These are phyloP conservation scores for Emergomyces africanus DNA, from an alignment of 2,329 filamentous ascomycete genomes.

Conservation along the genomic window DNA sequence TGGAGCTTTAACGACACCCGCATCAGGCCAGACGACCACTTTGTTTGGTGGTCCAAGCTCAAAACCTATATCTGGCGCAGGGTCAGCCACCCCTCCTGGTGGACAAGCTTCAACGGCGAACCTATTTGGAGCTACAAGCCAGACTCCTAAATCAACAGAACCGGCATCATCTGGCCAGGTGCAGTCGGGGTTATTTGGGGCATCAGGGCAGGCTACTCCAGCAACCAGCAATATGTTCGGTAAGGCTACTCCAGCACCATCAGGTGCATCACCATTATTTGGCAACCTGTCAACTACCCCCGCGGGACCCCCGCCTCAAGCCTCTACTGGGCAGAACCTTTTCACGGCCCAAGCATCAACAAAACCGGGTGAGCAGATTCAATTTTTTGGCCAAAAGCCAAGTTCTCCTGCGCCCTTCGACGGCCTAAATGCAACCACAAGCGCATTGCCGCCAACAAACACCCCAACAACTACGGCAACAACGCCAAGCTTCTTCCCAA, in stretches of 20 bases:
- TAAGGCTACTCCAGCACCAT: constrained; percentile 25
- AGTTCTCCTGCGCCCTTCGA: not conserved
- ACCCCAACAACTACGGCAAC: constrained; percentile 12
- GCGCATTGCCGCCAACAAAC: constrained; percentile 15
- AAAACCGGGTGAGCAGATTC: constrained; percentile 15
- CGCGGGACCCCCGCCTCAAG: constrained; percentile 35
- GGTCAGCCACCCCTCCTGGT: constrained; percentile 11
- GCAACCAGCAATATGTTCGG: constrained; percentile 20
- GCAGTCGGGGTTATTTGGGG: constrained; percentile 23
- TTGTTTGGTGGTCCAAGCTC: constrained; percentile 6
- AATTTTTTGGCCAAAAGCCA: not conserved
- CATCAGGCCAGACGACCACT: constrained; percentile 1
- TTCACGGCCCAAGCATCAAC: constrained; percentile 15
- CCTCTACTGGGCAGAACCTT: constrained; percentile 17
- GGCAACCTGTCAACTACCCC: constrained; percentile 37
- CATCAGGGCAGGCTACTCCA: constrained; percentile 12
- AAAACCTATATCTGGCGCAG: constrained; percentile 5
- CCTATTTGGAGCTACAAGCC: constrained; percentile 18
- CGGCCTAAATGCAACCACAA: constrained; percentile 7
- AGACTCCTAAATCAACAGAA: constrained; percentile 28
- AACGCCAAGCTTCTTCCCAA: constrained; percentile 14
- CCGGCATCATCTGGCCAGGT: constrained; percentile 20
- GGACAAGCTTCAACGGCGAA: constrained; percentile 14
- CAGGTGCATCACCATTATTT: constrained; percentile 23
- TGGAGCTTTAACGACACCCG: not conserved